Conservation (phyloP, 1,284 basidiomycete species). For the Anthracocystis setariae region DNA sequence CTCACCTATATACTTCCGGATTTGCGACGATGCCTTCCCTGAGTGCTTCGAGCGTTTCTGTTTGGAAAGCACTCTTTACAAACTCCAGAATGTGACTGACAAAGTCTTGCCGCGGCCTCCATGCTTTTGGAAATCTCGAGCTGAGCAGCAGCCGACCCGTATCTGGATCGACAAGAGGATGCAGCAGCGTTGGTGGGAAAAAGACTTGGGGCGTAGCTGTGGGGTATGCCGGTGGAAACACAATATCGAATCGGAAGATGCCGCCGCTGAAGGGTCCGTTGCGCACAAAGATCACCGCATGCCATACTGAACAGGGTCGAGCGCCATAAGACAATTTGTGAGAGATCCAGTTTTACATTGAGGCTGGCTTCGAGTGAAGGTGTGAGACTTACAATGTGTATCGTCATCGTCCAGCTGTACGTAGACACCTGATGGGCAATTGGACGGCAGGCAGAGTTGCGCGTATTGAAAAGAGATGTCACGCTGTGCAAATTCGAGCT, state of each 20-base stretch:
- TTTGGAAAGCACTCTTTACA: constrained; percentile 37
- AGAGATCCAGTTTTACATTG: too few species aligned
- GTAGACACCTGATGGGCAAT: constrained; percentile 50
- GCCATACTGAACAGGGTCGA: constrained; percentile 29
- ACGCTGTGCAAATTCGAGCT: constrained; percentile 40
- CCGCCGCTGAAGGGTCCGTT: constrained; percentile 48
- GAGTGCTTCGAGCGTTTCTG: constrained; percentile 28
- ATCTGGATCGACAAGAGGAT: constrained; percentile 54
- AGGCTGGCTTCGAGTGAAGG: neutral
- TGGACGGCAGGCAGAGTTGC: constrained; percentile 37
- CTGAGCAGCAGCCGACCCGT: constrained; percentile 36
- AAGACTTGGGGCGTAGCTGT: constrained; percentile 44
- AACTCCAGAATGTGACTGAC: constrained; percentile 43
- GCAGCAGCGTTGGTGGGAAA: constrained; percentile 49
- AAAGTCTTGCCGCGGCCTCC: constrained; percentile 43
- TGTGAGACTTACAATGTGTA: constrained; percentile 23
- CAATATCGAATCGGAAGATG: constrained; percentile 58
- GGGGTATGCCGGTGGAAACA: constrained; percentile 43
- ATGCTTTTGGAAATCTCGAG: constrained; percentile 30
- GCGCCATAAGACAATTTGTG: too few species aligned
- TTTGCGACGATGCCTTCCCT: constrained; percentile 43
- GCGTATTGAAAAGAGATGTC: constrained; percentile 52
- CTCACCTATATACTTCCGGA: constrained; percentile 31
- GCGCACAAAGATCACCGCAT: constrained; percentile 51
- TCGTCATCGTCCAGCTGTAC: constrained; percentile 46